These are phyloP conservation scores for Claviceps capensis DNA, from an alignment of 2,329 filamentous ascomycete genomes.

Conservation along the genomic window DNA sequence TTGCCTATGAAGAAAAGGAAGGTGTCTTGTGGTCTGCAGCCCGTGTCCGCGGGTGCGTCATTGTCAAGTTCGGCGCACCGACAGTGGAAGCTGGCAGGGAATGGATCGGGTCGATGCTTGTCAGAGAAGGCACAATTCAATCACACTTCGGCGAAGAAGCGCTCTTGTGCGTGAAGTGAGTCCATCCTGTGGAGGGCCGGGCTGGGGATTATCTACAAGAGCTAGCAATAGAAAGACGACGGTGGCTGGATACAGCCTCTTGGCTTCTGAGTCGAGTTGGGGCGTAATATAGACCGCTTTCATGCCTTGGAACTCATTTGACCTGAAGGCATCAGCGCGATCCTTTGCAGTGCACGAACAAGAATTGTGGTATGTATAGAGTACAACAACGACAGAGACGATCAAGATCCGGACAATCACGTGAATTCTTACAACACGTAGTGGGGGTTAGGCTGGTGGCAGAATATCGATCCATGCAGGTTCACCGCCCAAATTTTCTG, in stretches of 20 bases:
- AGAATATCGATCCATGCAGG: conserved; percentile 15
- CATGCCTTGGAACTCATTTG: not conserved
- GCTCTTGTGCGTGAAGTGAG: conserved; percentile 56
- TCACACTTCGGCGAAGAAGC: conserved; percentile 67
- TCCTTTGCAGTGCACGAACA: not conserved
- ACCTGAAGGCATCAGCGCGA: not conserved
- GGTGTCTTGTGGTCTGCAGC: conserved; percentile 73
- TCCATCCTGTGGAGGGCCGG: not conserved
- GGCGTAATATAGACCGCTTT: not conserved
- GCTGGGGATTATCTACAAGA: not conserved
- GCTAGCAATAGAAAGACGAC: not conserved
- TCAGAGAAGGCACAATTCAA: conserved; percentile 58
- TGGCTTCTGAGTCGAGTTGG: conserved; percentile 31
- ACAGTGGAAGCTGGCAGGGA: conserved; percentile 67
- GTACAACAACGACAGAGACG: too few species aligned
- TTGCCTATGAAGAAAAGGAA: conserved; percentile 42
- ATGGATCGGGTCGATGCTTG: conserved; percentile 68
- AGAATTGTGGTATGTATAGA: too few species aligned
- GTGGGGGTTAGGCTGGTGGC: conserved; percentile 8
- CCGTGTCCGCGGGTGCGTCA: conserved; percentile 64
- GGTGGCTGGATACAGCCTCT: not conserved
- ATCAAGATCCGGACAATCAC: too few species aligned
- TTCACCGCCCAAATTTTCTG: conserved; percentile 13
- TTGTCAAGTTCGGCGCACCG: conserved; percentile 80
- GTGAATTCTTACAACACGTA: not conserved